phyloP scores from a whole-genome alignment of 1,284 basidiomycete species.

The Stygiomarasmius scandens region DNA sequence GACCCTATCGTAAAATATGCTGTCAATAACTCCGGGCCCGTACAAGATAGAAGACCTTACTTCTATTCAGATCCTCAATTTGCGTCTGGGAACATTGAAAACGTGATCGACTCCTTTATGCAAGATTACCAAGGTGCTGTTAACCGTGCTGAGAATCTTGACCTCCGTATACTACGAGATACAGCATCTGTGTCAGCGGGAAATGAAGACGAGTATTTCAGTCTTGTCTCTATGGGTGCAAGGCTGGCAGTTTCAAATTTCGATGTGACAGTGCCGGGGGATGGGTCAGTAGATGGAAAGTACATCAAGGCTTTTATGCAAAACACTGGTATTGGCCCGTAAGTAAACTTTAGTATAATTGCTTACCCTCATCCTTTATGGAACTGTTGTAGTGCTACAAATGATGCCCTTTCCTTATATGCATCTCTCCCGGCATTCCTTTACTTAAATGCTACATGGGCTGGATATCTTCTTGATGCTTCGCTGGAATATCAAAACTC shows the following conservation, averaged over 20 bases:
- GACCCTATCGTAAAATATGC: conserved; percentile 39
- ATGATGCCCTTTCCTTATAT: conserved; percentile 8
- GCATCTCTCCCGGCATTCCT: conserved; percentile 10
- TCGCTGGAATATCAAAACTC: conserved; percentile 12
- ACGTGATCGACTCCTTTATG: conserved; percentile 6
- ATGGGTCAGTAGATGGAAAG: conserved; percentile 38
- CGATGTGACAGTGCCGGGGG: conserved; percentile 41
- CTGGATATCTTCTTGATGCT: conserved; percentile 10
- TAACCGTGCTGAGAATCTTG: not conserved
- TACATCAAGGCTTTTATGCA: conserved; percentile 54
- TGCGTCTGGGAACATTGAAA: not conserved
- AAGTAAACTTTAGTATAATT: conserved; percentile 5
- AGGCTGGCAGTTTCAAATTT: conserved; percentile 43
- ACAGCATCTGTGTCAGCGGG: conserved; percentile 22
- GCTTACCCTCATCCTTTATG: not conserved
- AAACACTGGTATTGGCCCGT: conserved; percentile 36
- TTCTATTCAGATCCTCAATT: conserved; percentile 24
- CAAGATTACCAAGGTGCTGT: not conserved
- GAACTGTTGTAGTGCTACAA: conserved; percentile 2
- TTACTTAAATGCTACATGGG: conserved; percentile 13
- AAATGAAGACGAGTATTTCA: conserved; percentile 33
- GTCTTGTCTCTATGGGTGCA: conserved; percentile 39
- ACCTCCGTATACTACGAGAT: not conserved
- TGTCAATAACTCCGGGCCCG: conserved; percentile 27
- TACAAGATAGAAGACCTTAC: conserved; percentile 31